Conservation (phyloP, 1,284 basidiomycete genomes). For the Heliocybe sulcata region DNA sequence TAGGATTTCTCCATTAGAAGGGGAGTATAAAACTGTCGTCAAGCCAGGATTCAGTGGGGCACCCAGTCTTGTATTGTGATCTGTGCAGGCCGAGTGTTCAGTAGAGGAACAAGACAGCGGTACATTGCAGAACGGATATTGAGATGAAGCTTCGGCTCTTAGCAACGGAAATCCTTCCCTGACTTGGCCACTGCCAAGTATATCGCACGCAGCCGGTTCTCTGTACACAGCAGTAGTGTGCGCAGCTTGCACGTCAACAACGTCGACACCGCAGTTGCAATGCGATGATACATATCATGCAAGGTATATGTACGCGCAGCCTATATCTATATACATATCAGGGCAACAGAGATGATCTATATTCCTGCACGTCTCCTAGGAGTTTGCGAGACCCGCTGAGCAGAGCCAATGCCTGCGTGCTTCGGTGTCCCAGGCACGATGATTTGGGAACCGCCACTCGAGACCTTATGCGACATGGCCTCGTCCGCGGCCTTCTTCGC, state of each 20-base stretch:
- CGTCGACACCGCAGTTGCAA: not conserved
- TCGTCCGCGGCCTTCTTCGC: constrained; percentile 63
- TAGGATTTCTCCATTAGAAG: not conserved
- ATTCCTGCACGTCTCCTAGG: constrained; percentile 50
- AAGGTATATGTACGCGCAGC: constrained; percentile 7
- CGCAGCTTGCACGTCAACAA: not conserved
- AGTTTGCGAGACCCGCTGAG: constrained; percentile 54
- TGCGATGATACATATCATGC: not conserved
- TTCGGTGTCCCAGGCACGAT: constrained; percentile 78
- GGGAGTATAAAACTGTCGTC: not conserved
- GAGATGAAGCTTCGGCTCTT: not conserved
- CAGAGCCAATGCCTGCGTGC: constrained; percentile 64
- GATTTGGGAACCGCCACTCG: constrained; percentile 56
- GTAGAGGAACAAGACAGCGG: not conserved
- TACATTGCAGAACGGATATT: not conserved
- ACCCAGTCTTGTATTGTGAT: not conserved
- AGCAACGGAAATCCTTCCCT: not conserved
- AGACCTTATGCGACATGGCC: constrained; percentile 50
- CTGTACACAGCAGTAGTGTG: too few relatives aligned
- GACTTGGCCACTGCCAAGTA: not conserved
- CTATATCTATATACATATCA: not conserved
- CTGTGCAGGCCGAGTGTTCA: not conserved
- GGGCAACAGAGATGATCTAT: constrained; percentile 9
- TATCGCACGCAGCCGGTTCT: not conserved
- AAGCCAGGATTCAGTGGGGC: not conserved